Evolutionary conservation across 1,139 yeast species (phyloP), one percentile per base, ranked within the genome.

Genomic region (Meyerozyma sp.): DNA sequence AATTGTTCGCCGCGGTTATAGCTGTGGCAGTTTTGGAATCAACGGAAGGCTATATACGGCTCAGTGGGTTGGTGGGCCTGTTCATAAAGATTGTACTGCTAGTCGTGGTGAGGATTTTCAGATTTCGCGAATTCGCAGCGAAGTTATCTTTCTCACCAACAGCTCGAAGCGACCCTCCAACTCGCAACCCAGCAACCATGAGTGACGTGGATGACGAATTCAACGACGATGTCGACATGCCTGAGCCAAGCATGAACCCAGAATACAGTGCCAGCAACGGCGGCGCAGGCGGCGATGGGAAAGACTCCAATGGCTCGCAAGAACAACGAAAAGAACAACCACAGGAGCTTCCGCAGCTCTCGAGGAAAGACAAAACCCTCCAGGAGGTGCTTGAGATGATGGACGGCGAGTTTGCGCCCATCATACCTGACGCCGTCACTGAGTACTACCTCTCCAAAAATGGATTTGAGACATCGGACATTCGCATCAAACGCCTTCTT

Each of bases 381-480:
- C 81, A 83, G 53, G 98, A 94, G 54, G 84, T 94, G 30, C 73
- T 94, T 32, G 86, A 84, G 41, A 73, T 90, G 65, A 85, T 93
- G 91, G 96, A 89, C 50, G 75, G 70, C 1, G 96, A 90, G 46
- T 90, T 84, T 62, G 90, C 96, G 2, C 98, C 98, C 1, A 86
- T 94, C 36, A 93, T 94, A 38, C 99, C 99, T 0, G 98, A 94
- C 60, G 94, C 95, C 0, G 98, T 94, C n/a, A 88, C 96, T 0
- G 98, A 93, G 58, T 93, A 89, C 62, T 93, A 93, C 57, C 68
- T 94, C 42, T 83, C 91, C 20, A 85, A 85, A 57, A 85, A 91
- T 48, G 99, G 99, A 36, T 84, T 94, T 56, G 88, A 84, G 47
- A 80, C 95, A 25, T 77, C 84, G 32, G 96, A 90, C 56, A 68